phyloP scores from a whole-genome alignment of 2,329 filamentous ascomycete species.

The Xylaria sp. region DNA sequence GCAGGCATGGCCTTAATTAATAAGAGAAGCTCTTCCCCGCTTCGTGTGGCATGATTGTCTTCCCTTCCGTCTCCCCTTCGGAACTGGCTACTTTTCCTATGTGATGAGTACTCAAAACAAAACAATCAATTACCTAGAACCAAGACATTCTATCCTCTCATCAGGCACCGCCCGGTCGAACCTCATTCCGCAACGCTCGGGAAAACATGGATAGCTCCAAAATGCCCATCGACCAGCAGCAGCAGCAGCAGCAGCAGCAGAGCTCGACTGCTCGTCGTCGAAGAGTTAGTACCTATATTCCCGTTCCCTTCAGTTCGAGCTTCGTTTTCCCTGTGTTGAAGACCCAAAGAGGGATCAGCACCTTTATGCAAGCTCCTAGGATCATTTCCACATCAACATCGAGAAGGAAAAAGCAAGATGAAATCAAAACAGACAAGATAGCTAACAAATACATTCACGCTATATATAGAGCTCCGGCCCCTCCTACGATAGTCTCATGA shows the following conservation, averaged over 20 bases:
- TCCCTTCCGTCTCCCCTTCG: neutral
- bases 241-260: slow-evolving; percentile 7
- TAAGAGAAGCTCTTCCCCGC: slow-evolving; percentile 27
- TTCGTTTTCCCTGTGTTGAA: neutral
- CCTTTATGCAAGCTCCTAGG: neutral
- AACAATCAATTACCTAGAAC: slow-evolving; percentile 1
- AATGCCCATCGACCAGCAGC: slow-evolving; percentile 3
- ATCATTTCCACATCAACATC: neutral
- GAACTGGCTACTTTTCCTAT: neutral
- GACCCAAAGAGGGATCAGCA: neutral
- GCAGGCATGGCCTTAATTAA: neutral
- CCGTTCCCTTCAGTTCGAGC: neutral
- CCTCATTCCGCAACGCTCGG: slow-evolving; percentile 4
- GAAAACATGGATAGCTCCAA: slow-evolving; percentile 43
- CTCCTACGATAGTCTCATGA: slow-evolving; percentile 63
- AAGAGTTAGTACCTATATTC: slow-evolving; percentile 37
- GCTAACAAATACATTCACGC: neutral
- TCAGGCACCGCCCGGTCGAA: slow-evolving; percentile 1
- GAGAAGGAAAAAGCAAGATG: neutral
- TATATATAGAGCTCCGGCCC: slow-evolving; percentile 56
- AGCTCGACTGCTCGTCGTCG: slow-evolving; percentile 38
- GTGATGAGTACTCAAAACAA: neutral
- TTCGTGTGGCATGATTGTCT: slow-evolving; percentile 13
- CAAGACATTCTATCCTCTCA: neutral
- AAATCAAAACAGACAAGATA: neutral